phyloP scores from a whole-genome alignment of 2,329 filamentous ascomycete species.

The Neonectria neomacrospora region DNA sequence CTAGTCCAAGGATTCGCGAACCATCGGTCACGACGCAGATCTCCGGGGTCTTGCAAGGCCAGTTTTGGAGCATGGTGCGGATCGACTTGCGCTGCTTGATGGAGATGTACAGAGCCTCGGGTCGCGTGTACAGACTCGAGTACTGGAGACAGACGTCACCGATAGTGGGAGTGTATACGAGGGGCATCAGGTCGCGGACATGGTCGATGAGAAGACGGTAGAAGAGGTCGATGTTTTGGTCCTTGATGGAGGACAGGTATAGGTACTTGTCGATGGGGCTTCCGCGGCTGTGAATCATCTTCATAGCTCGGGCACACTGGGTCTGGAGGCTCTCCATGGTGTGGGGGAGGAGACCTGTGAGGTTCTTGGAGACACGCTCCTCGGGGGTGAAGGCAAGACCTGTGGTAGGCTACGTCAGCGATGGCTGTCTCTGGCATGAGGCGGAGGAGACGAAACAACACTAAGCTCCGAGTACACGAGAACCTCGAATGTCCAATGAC shows the following conservation, averaged over 20 bases:
- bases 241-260: constrained; percentile 80
- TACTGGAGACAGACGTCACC: constrained; percentile 97
- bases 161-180: constrained; percentile 90
- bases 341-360: constrained; percentile 73
- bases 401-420: constrained; percentile 46
- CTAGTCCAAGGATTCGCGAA: constrained; percentile 90
- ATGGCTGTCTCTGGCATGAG: not conserved
- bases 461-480: not conserved
- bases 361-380: constrained; percentile 71
- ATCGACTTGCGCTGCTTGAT: constrained; percentile 94
- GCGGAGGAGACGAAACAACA: not conserved
- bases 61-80: constrained; percentile 88
- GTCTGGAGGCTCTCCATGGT: constrained; percentile 69
- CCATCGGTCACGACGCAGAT: constrained; percentile 98
- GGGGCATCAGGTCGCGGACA: constrained; percentile 79
- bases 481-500: not conserved
- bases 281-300: constrained; percentile 76
- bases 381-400: constrained; percentile 73
- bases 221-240: constrained; percentile 82
- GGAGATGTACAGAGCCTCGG: constrained; percentile 95
- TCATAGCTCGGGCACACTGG: constrained; percentile 74
- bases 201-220: constrained; percentile 84
- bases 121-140: constrained; percentile 94
- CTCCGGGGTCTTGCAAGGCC: constrained; percentile 88
- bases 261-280: constrained; percentile 85